phyloP scores from a whole-genome alignment of 345 rosid genomes.

The Rhizophora mangle region DNA sequence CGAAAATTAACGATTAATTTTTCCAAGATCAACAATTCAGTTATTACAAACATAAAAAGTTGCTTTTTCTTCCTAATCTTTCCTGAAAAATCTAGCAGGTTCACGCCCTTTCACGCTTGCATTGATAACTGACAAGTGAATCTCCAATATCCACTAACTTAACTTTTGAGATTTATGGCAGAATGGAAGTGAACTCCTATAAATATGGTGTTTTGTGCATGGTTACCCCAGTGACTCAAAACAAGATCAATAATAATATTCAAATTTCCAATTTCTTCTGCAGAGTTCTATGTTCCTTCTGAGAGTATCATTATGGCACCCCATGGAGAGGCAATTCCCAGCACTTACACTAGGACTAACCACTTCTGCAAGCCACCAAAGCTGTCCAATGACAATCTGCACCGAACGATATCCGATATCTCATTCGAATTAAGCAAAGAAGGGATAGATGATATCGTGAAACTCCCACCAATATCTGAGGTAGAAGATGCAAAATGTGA shows the following conservation, averaged over 20 bases:
- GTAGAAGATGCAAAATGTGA: too few relatives aligned
- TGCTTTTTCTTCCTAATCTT: slow-evolving; percentile 12
- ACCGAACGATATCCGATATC: slow-evolving; percentile 66
- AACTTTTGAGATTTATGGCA: slow-evolving; percentile 5
- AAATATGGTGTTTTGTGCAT: slow-evolving; percentile 16
- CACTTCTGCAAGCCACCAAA: slow-evolving; percentile 50
- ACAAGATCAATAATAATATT: neutral
- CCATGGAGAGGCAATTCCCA: too few relatives aligned
- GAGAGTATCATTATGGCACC: too few relatives aligned
- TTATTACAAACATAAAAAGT: slow-evolving; percentile 13
- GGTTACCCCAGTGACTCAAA: neutral
- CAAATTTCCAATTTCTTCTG: too few relatives aligned
- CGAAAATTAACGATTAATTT: neutral
- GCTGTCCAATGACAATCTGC: slow-evolving; percentile 45
- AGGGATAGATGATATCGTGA: slow-evolving; percentile 29
- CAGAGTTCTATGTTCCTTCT: too few relatives aligned
- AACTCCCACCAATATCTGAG: too few relatives aligned
- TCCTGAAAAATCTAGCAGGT: slow-evolving; percentile 20
- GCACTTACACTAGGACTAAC: too few relatives aligned
- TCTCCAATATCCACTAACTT: slow-evolving; percentile 36
- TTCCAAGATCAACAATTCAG: neutral
- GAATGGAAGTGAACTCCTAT: slow-evolving; percentile 16
- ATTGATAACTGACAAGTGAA: slow-evolving; percentile 37
- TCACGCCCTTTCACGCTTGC: slow-evolving; percentile 25
- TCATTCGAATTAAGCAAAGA: slow-evolving; percentile 47